Evolutionary conservation across 805 yeast species (phyloP).

Genomic region (Hanseniaspora mollemarum): DNA sequence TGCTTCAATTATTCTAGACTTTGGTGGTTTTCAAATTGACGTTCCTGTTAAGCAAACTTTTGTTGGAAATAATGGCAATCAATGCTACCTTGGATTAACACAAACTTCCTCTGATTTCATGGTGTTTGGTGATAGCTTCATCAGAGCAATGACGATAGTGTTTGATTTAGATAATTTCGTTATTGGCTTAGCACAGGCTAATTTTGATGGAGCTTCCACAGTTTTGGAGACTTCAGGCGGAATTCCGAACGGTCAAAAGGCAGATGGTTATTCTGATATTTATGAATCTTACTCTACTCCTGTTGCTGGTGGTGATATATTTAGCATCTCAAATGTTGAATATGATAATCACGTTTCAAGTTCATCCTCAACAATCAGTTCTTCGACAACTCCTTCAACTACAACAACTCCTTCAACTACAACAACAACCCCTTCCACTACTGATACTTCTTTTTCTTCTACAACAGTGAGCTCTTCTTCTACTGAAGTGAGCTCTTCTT

Average conservation of each 20-base stretch:
- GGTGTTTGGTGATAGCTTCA: constrained; percentile 46
- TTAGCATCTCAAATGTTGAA: too few species aligned
- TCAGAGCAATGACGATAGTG: constrained; percentile 51
- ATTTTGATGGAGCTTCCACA: constrained; percentile 18
- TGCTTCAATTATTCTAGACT: constrained; percentile 37
- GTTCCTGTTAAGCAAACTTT: constrained; percentile 36
- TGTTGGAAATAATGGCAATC: constrained; percentile 19
- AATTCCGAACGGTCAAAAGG: constrained; percentile 42
- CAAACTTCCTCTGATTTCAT: constrained; percentile 27
- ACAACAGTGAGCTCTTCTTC: not conserved
- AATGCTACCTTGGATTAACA: constrained; percentile 39
- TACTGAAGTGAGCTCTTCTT: not conserved
- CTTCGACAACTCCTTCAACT: not conserved
- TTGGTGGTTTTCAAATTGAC: constrained; percentile 47
- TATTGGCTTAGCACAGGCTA: constrained; percentile 46
- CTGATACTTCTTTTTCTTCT: not conserved
- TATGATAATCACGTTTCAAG: not conserved
- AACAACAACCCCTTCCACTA: not conserved
- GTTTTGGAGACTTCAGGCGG: constrained; percentile 22
- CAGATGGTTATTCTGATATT: constrained; percentile 39
- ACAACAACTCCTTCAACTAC: not conserved
- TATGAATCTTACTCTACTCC: constrained; percentile 24
- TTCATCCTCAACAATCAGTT: not conserved
- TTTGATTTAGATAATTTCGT: constrained; percentile 49
- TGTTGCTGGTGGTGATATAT: constrained; percentile 26